Conservation (phyloP, 176 grass and related monocot species). For the Dactylis glomerata region DNA sequence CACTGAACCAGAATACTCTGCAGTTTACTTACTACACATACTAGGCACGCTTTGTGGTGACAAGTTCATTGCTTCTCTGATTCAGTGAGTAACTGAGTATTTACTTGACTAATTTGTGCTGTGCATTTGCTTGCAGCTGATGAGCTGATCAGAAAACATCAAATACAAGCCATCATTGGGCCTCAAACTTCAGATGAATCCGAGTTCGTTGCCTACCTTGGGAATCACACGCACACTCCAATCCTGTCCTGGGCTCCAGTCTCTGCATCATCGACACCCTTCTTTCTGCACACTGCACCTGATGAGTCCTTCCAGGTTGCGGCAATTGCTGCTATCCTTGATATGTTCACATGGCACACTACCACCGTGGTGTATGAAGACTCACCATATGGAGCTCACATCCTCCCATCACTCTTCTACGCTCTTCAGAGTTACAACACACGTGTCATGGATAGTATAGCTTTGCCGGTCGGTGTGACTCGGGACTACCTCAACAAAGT, state of each 20-base stretch:
- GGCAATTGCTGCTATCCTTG: conserved; percentile 33
- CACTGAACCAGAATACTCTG: background rate
- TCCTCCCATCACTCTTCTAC: conserved; percentile 37
- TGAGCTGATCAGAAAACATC: conserved; percentile 33
- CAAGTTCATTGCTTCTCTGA: background rate
- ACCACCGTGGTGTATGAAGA: conserved; percentile 46
- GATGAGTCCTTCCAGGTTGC: conserved; percentile 29
- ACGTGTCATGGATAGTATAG: conserved; percentile 19
- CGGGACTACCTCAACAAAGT: conserved; percentile 1
- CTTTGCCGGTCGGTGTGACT: conserved; percentile 19
- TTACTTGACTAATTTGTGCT: background rate
- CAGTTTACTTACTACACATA: background rate
- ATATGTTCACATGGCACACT: conserved; percentile 35
- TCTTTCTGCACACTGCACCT: conserved; percentile 45
- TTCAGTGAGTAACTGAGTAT: background rate
- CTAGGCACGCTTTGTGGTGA: background rate
- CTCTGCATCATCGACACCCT: conserved; percentile 19
- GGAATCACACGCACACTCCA: conserved; percentile 32
- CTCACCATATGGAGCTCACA: conserved; percentile 34
- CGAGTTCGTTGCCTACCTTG: conserved; percentile 36
- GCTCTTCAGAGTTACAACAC: conserved; percentile 20
- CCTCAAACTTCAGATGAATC: conserved; percentile 38
- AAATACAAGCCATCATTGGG: conserved; percentile 45
- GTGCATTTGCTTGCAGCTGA: conserved; percentile 29
- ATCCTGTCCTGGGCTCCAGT: conserved; percentile 35